phyloP scores from a whole-genome alignment of 176 grass and related monocot genomes.

The Ampelocalamus luodianensis region DNA sequence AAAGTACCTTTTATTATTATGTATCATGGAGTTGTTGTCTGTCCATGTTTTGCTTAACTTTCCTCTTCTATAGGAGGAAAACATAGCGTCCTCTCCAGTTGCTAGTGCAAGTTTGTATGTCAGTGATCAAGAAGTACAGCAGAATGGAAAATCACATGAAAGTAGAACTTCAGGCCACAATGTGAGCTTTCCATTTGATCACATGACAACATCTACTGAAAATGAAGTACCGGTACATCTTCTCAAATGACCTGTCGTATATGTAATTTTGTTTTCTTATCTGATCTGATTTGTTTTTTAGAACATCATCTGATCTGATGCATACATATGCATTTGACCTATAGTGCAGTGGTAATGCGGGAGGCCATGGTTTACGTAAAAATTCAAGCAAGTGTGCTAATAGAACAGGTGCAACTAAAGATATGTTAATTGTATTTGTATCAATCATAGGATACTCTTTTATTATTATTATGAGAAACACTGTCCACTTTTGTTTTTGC shows the following conservation, averaged over 20 bases:
- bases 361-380: not conserved
- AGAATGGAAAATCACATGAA: conserved; percentile 13
- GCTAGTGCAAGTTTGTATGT: conserved; percentile 26
- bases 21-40: conserved; percentile 26
- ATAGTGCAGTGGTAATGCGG: conserved; percentile 4
- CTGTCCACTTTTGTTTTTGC: not conserved
- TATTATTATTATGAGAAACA: conserved; percentile 1
- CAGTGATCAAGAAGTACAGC: conserved; percentile 23
- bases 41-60: not conserved
- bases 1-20: not conserved
- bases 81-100: conserved; percentile 6
- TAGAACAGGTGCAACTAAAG: conserved; percentile 36
- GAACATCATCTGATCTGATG: not conserved
- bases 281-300: conserved; percentile 4
- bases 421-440: conserved; percentile 3
- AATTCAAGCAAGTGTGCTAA: conserved; percentile 19
- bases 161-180: conserved; percentile 24
- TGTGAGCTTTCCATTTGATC: conserved; percentile 35
- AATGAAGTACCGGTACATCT: conserved; percentile 24
- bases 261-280: not conserved
- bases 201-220: conserved; percentile 28
- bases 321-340: too few species aligned
- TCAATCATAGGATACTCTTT: not conserved
- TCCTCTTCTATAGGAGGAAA: conserved; percentile 41
- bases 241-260: not conserved